Evolutionary conservation across 2,329 filamentous ascomycete species (phyloP), one percentile per base, ranked within the genome.

Genomic region (Curvularia sp.): DNA sequence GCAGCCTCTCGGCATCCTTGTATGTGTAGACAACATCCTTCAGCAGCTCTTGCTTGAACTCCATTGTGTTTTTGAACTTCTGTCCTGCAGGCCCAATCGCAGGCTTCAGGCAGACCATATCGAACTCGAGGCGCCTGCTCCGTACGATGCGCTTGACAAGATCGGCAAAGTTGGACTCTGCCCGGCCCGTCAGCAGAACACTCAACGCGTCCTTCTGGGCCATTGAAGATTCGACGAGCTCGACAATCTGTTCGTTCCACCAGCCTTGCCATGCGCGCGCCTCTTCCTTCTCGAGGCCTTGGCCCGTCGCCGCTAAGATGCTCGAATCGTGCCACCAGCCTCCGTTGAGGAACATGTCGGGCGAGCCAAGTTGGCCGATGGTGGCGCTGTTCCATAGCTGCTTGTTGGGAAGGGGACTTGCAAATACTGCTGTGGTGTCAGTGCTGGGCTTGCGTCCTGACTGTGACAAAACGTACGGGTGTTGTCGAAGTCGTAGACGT

Each of bases 401-500:
- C 3, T 88, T 87, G 72, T 97, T 98, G 1, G 95, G 95, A 1
- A 97, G 81, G 5, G 95, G 95, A 13, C 91, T 96, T 69, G 89
- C 88, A 81, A 99, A 99, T 48, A 99, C 91, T 93, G 69, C 1
- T 19, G 30, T 30, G 10, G 1, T 15, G 45, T 69, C 46, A 67
- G 42, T 27, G 36, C 18, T 45, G 15, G 34, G 54, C 27, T 50
- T 52, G 23, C 9, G 30, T 21, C n/a, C 41, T 34, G 39, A 49
- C 50, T 61, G 48, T 41, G 51, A 39, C 36, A 45, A 45, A 36
- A 62, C 89, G 75, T 81, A 94, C 91, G 80, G 36, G 94, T 98
- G 74, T 99, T 98, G 79, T 99, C 95, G 77, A 98, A 99, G 77
- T 99, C 95, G 80, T 98, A 98, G 67, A 99, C 86, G 74, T 98